Base-by-base conservation (phyloP, 225 moss, liverwort and hornwort genomes). In the Polytrichum commune region DNA sequence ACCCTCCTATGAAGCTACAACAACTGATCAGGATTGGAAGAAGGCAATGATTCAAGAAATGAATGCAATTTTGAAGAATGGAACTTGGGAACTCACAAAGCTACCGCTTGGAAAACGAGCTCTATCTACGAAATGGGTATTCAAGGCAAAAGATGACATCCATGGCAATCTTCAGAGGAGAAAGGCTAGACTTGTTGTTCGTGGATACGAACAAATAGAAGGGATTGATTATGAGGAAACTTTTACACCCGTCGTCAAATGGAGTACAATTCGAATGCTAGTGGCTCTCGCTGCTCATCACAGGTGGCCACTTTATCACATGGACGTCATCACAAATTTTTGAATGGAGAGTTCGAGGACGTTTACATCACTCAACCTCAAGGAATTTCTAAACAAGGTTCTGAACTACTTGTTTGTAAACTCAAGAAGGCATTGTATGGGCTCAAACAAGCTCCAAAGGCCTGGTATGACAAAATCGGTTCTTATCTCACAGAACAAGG, bases 191-290 rank as follows among this genome's bases (percentile, higher is more conserved):
- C 1, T 68, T 22, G 46, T 68, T 28, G 67, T 33, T 6, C 3
- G 33, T 2, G 26, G 54, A 30, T 54, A 16, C 26, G 0, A 25
- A 38, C 68, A 69, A n/a, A 7, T 5, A 26, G 19, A 54, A 25
- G 54, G 54, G 10, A 46, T 69, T 6, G 68, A 69, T 46, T 69
- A 54, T 25, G 53, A 46, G 6, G 35, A 69, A 19, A 69, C 4
- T 6, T 54, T 69, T 69, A 6, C 54, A 23, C 68, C 0, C 6
- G 6, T 54, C 1, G n/a, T 69, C 29, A 69, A 69, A 27, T 54
- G 23, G 9, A 26, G 7, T 18, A 46, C 22, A 7, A 69, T 54
- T 18, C 1, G 46, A 24, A 32, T 38, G 13, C 2, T 68, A 38
- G 16, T 68, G 19, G 30, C 46, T 27, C 7, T 68, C 6, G 18